Evolutionary conservation across 1,284 basidiomycete genomes (phyloP).

Genomic region (Pholiota adiposa): DNA sequence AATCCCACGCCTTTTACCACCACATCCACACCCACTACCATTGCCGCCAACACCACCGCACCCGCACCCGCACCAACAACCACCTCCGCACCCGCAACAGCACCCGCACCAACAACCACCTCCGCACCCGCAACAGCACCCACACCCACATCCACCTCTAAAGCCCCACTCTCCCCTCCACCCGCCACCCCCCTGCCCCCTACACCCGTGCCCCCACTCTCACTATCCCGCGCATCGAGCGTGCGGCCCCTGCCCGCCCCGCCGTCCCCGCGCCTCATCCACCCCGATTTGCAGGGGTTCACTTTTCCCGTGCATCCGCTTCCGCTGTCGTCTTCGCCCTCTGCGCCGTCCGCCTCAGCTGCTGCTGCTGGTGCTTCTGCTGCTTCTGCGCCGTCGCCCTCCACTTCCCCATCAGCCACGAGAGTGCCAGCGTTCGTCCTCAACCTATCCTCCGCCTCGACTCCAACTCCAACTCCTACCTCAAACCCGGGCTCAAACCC

Average conservation of each 20-base stretch:
- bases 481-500: too few species aligned
- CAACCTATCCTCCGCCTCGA: not conserved
- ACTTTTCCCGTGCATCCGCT: slow-evolving; percentile 11
- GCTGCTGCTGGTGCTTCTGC: too few species aligned
- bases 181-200: slow-evolving; percentile 3
- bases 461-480: too few species aligned
- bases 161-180: slow-evolving; percentile 6
- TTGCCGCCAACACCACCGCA: too few species aligned
- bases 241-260: not conserved
- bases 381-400: too few species aligned
- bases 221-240: not conserved
- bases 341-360: slow-evolving; percentile 26
- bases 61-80: too few species aligned
- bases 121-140: slow-evolving; percentile 2
- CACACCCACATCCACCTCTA: not conserved
- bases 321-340: slow-evolving; percentile 23
- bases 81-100: too few species aligned
- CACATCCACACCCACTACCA: too few species aligned
- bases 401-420: too few species aligned
- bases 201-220: not conserved
- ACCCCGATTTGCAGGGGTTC: slow-evolving; percentile 5
- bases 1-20: too few species aligned
- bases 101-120: too few species aligned
- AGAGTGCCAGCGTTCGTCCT: not conserved
- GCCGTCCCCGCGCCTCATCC: not conserved